Conservation (phyloP, 495 filamentous ascomycete genomes). For the Gamarada debralockiae region DNA sequence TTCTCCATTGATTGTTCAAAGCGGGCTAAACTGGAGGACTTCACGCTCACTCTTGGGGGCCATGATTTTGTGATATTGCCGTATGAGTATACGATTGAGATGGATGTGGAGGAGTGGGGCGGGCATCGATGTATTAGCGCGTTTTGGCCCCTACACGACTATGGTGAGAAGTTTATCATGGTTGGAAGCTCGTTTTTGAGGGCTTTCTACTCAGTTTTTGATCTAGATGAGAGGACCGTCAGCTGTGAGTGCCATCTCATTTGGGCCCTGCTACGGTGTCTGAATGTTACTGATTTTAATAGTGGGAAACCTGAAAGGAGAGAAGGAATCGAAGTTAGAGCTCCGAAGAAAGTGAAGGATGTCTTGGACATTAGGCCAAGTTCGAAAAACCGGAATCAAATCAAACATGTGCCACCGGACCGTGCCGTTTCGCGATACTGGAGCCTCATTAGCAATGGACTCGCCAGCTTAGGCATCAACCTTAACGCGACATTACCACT, state of each 20-base stretch:
- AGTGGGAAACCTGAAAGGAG: too few relatives aligned
- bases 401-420: conserved; percentile 39
- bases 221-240: conserved; percentile 7
- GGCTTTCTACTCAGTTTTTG: conserved; percentile 8
- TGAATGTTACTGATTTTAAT: too few relatives aligned
- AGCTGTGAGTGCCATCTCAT: too few relatives aligned
- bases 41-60: conserved; percentile 1
- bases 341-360: too few relatives aligned
- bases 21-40: neutral
- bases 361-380: too few relatives aligned
- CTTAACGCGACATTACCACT: conserved; percentile 44
- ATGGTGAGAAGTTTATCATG: neutral
- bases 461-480: conserved; percentile 41
- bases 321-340: too few relatives aligned
- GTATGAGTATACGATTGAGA: conserved; percentile 7
- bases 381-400: too few relatives aligned
- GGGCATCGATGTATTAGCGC: conserved; percentile 2
- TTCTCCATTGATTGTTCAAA: conserved; percentile 2
- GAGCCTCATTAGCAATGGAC: conserved; percentile 35
- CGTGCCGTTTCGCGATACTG: conserved; percentile 46
- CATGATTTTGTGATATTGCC: conserved; percentile 5
- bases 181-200: conserved; percentile 7
- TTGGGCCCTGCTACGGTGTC: too few relatives aligned
- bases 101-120: neutral
- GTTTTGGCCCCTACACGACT: neutral